Conservation (phyloP, 2,329 filamentous ascomycete species). For the Ilyonectria destructans region DNA sequence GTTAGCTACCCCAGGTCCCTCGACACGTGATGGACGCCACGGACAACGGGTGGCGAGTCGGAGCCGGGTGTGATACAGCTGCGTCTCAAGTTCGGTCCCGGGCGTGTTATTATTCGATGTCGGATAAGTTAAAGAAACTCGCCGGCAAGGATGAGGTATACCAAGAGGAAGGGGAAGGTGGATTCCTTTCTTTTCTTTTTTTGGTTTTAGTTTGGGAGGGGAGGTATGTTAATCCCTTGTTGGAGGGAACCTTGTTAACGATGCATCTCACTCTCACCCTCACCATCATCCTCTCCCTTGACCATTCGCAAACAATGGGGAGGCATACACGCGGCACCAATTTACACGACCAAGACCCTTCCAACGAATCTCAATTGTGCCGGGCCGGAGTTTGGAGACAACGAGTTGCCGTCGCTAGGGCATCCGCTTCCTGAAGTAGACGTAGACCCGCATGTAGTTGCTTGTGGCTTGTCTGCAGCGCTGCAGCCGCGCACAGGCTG, state of each 20-base stretch:
- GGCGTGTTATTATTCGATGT: neutral
- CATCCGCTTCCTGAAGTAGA: slow-evolving; percentile 17
- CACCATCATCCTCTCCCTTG: neutral
- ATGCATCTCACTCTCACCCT: neutral
- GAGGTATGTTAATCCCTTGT: neutral
- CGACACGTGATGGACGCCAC: slow-evolving; percentile 28
- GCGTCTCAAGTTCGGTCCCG: neutral
- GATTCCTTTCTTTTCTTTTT: neutral
- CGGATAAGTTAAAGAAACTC: neutral
- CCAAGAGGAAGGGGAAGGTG: neutral
- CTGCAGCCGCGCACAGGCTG: slow-evolving; percentile 28
- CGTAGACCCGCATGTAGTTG: slow-evolving; percentile 26
- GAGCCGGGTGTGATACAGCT: slow-evolving; percentile 13
- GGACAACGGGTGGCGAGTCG: slow-evolving; percentile 2
- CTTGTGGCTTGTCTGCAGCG: slow-evolving; percentile 31
- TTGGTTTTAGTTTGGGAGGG: neutral
- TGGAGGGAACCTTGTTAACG: neutral
- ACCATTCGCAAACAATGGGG: too few relatives aligned
- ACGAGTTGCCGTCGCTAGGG: slow-evolving; percentile 5
- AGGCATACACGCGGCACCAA: neutral
- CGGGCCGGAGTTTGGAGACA: slow-evolving; percentile 9
- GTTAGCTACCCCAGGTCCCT: slow-evolving; percentile 10
- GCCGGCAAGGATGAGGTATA: neutral
- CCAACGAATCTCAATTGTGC: neutral
- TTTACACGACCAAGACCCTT: neutral